Evolutionary conservation across 352 stramenopile genomes (phyloP), one percentile per base, ranked within the genome.

Genomic region (Blastocystis sp.): DNA sequence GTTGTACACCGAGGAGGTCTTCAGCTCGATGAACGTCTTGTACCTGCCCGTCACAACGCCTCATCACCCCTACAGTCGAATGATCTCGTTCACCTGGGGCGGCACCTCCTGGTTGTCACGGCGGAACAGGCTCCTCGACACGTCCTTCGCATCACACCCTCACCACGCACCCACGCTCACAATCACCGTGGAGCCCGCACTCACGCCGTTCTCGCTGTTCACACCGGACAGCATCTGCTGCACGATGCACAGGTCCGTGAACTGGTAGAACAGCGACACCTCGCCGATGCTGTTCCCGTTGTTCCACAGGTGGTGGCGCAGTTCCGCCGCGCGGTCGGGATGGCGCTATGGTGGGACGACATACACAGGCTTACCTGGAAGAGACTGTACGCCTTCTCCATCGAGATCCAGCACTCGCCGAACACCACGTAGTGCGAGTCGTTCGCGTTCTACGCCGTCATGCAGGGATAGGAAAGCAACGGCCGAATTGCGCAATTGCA

Each of bases 211-310:
- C 52, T 88, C 78, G 41, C 64, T 88, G 28, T 78, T 69, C 10
- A 88, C 78, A 19, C 78, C 78, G 0, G 56, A 76, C 23, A 88
- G 52, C 78, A 88, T 88, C 38, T 88, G 78, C 45, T 88, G 64
- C 41, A 88, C 78, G 3, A 88, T 5, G 48, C 67, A 88, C 19
- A 88, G 62, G 45, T 88, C 64, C 34, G 45, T 69, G n/a, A 88
- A 79, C 45, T 88, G 64, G 41, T 76, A 88, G 56, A 76, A 76
- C 14, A 88, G 40, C 5, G 64, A 74, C n/a, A 88, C 40, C 2
- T 88, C 78, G 10, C 78, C 78, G 34, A 88, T 38, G 43, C n/a
- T 62, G 14, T 69, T 56, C 9, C 78, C 78, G 21, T 56, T 60
- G 23, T 79, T 53, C 78, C 78, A 88, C 10, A 88, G 62, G 52